Conservation (phyloP, 257 asterid species). For the Handroanthus guayacan region DNA sequence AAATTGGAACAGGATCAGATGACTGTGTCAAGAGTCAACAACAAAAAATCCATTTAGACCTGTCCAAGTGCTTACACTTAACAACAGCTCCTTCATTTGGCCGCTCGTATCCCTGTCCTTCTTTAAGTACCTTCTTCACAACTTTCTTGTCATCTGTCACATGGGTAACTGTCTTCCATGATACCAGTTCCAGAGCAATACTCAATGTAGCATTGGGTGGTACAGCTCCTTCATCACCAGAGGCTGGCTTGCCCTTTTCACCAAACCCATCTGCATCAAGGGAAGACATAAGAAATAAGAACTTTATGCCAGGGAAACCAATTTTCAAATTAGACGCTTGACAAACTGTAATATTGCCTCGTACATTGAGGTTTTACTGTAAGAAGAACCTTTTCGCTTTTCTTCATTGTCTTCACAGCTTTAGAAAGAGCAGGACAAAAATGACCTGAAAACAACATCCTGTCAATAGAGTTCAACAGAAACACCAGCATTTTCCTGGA, state of each 20-base stretch:
- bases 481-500: neutral
- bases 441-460: conserved; percentile 43
- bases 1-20: neutral
- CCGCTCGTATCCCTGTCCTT: conserved; percentile 61
- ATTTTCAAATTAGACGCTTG: neutral
- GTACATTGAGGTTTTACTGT: conserved; percentile 68
- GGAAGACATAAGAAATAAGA: neutral
- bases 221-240: conserved; percentile 51
- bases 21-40: neutral
- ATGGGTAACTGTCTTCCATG: conserved; percentile 62
- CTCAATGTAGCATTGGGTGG: conserved; percentile 57
- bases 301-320: neutral
- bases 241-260: conserved; percentile 59
- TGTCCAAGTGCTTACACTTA: conserved; percentile 40
- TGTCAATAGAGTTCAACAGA: neutral
- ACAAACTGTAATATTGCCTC: neutral
- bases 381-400: conserved; percentile 60
- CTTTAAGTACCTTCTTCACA: conserved; percentile 56
- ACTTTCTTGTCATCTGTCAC: conserved; percentile 57
- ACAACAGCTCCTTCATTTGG: conserved; percentile 68
- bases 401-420: conserved; percentile 75
- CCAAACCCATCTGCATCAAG: conserved; percentile 64
- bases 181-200: conserved; percentile 52
- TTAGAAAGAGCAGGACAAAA: conserved; percentile 66
- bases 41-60: neutral